Evolutionary conservation across 495 filamentous ascomycete genomes (phyloP).

Genomic region (Hyphodiscus hymeniophilus): DNA sequence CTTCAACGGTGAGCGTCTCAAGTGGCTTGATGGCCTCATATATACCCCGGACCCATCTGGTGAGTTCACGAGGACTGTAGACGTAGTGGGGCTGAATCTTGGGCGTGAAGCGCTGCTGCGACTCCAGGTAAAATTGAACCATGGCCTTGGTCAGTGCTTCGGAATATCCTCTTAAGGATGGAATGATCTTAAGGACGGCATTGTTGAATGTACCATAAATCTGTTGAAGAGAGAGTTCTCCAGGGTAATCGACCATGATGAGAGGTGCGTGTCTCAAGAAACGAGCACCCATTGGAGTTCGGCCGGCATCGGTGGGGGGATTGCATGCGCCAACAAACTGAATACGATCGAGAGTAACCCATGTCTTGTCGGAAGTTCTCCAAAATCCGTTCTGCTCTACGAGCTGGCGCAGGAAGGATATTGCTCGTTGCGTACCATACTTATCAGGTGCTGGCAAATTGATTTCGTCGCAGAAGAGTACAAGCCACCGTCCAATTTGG

Average conservation of each 20-base stretch:
- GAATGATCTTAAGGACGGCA: constrained; percentile 92
- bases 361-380: constrained; percentile 93
- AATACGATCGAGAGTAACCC: constrained; percentile 95
- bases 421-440: constrained; percentile 94
- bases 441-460: constrained; percentile 98
- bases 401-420: constrained; percentile 92
- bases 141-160: constrained; percentile 94
- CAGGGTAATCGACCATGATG: constrained; percentile 98
- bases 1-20: constrained; percentile 79
- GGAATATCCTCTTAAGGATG: constrained; percentile 87
- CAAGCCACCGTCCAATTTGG: constrained; percentile 95
- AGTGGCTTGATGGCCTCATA: constrained; percentile 94
- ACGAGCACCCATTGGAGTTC: constrained; percentile 84
- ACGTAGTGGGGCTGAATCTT: constrained; percentile 98
- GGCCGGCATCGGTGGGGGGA: constrained; percentile 95
- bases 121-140: constrained; percentile 93
- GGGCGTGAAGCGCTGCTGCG: constrained; percentile 85
- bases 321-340: constrained; percentile 99
- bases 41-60: constrained; percentile 91
- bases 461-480: constrained; percentile 98
- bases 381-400: constrained; percentile 99
- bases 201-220: constrained; percentile 99
- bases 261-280: constrained; percentile 94
- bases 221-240: constrained; percentile 84
- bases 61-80: constrained; percentile 96